Evolutionary conservation across 306 rosid genomes (phyloP).

Genomic region (Aeschynomene evenia): DNA sequence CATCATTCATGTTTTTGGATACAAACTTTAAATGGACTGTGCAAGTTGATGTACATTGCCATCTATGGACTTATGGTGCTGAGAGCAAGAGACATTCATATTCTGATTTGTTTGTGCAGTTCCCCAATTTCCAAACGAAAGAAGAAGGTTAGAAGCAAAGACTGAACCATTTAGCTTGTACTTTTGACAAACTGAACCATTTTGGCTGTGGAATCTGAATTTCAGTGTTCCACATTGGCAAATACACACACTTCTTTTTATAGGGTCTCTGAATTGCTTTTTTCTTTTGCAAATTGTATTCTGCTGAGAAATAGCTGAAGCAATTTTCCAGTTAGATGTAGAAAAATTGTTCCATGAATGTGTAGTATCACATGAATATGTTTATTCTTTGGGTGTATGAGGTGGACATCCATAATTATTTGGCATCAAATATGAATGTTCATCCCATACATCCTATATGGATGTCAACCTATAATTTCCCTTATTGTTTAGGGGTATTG

Average conservation of each 20-base stretch:
- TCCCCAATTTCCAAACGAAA: not conserved
- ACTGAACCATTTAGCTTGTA: not conserved
- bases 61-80: too few relatives aligned
- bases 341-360: not conserved
- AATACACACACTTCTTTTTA: not conserved
- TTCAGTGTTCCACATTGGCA: not conserved
- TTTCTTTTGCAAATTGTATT: not conserved
- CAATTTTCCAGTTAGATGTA: not conserved
- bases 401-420: too few relatives aligned
- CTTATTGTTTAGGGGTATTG: too few relatives aligned
- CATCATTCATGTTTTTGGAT: not conserved
- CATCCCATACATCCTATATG: too few relatives aligned
- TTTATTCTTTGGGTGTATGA: too few relatives aligned
- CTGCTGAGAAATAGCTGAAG: not conserved
- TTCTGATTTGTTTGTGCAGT: slow-evolving; percentile 19
- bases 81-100: not conserved
- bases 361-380: not conserved
- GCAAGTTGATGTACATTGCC: not conserved
- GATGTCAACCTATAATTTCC: too few relatives aligned
- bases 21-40: not conserved
- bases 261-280: not conserved
- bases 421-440: too few relatives aligned
- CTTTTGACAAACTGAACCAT: not conserved
- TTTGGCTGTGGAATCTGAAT: not conserved
- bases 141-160: slow-evolving; percentile 14